These are phyloP conservation scores for Trypanosomatidae sp. DNA, from an alignment of 208 protist species.

Conservation along the genomic window DNA sequence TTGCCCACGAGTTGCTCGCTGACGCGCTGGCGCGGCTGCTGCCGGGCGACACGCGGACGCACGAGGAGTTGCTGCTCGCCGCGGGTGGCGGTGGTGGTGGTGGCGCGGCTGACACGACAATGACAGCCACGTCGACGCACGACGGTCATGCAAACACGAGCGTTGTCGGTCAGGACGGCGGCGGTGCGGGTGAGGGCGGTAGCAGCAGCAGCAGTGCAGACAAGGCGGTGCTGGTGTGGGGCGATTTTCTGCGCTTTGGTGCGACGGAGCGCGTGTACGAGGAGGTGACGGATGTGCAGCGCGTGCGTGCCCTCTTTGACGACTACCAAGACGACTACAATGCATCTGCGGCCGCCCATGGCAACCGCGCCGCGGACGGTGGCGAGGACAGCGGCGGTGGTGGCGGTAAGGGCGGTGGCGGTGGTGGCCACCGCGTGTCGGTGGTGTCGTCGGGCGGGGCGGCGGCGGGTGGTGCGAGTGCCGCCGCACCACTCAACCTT, in stretches of 20 bases:
- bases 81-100: too few relatives aligned
- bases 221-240: conserved; percentile 77
- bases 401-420: background rate
- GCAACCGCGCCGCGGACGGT: too few relatives aligned
- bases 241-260: conserved; percentile 89
- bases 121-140: too few relatives aligned
- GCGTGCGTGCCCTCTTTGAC: conserved; percentile 61
- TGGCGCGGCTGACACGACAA: too few relatives aligned
- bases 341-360: too few relatives aligned
- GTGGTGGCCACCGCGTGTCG: background rate
- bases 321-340: conserved; percentile 93
- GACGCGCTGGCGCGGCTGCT: conserved; percentile 61
- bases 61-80: too few relatives aligned
- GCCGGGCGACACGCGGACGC: conserved; percentile 35
- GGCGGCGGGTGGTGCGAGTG: conserved; percentile 3
- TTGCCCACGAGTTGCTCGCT: conserved; percentile 86
- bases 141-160: too few relatives aligned
- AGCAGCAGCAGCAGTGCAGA: too few relatives aligned
- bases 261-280: conserved; percentile 83
- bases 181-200: too few relatives aligned
- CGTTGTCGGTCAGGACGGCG: too few relatives aligned
- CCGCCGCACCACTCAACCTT: conserved; percentile 53
- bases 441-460: background rate
- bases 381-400: background rate
- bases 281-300: conserved; percentile 59